Base-by-base conservation (phyloP, 441 rosid genomes). In the Croton setiger region DNA sequence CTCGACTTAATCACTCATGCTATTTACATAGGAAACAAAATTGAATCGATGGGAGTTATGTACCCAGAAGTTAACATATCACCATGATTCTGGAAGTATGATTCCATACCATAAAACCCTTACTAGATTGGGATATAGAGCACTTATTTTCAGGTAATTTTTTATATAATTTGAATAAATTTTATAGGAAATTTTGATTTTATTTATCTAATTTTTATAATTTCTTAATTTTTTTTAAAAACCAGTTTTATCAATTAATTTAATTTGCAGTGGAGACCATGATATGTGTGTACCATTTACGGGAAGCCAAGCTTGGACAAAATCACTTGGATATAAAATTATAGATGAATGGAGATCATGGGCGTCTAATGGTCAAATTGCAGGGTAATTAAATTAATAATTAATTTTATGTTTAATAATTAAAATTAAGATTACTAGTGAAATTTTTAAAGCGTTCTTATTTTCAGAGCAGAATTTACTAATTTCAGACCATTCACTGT, bases 21-120 rank as follows among this genome's bases (percentile, higher is more conserved):
- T 5, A 5, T 53, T 17, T 52, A 20, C 23, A 41, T 31, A 80
- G 86, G 68, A 58, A 65, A n/a, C 53, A 1, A 69, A 69, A 15
- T 68, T 81, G 1, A 89, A 85, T n/a, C 7, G 74, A 21, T 83
- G 92, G 92, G 86, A 73, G 66, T 14, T 87, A 39, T 87, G 92
- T 74, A 60, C 84, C 0, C 13, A 0, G 3, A 80, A n/a, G 15
- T 55, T 55, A 3, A 4, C 83, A 63, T 59, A 39, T 60, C 8
- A 36, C 13, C 60, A 55, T 54, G 72, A 72, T 52, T 72, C 77
- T 27, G 88, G 85, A 15, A 85, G 79, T 11, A 82, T 85, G 87
- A 70, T 87, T 18, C 85, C 82, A 27, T 79, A 74, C 70, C 92
- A 85, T 67, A 75, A 57, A 60, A 73, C 45, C 61, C 79, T 85